Evolutionary conservation across 2,329 filamentous ascomycete genomes (phyloP), one percentile per base, ranked within the genome.

Genomic region (Dactylellina sp.): DNA sequence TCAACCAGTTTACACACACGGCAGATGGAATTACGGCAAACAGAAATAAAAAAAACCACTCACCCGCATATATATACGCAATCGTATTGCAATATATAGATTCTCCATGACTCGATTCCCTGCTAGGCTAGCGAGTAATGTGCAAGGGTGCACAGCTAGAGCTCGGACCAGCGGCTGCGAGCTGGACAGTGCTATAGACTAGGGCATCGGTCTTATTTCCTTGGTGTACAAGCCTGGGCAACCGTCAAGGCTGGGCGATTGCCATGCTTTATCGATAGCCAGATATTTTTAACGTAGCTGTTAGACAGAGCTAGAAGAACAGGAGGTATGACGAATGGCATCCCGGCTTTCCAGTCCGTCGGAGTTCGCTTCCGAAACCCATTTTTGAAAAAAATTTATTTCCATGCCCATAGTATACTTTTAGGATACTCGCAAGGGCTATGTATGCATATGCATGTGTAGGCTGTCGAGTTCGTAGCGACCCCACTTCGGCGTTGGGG

Each of bases 311-410:
- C n/a, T n/a, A 12, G 32, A 35, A 9, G 4, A 7, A 18, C 22
- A n/a, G n/a, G 5, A 53, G 25, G 28, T 52, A 22, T 40, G n/a
- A 55, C 7, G 16, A 6, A 22, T 6, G 49, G 16, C 18, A 16
- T 39, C 49, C 32, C 62, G 62, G 62, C 25, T 59, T 68, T 39
- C 20, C 63, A 60, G 46, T 35, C 63, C 55, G 63, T 60, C 63
- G 63, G 63, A 60, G 42, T 7, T n/a, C 12, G 52, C 42, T 68
- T 35, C 63, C 63, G 63, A 53, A 60, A n/a, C n/a, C n/a, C n/a
- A n/a, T n/a, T n/a, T n/a, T n/a, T n/a, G n/a, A n/a, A n/a, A n/a
- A n/a, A n/a, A n/a, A n/a, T n/a, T n/a, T n/a, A n/a, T 32, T 32
- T 32, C 9, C 28, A 32, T 32, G 28, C n/a, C n/a, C n/a, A n/a